Percentiles rank a stretch among this genome's conserved stretches.
These are phyloP conservation scores for Tetrapisispora pingtungensis DNA, from an alignment of 805 yeast species.

Conservation along the genomic window DNA sequence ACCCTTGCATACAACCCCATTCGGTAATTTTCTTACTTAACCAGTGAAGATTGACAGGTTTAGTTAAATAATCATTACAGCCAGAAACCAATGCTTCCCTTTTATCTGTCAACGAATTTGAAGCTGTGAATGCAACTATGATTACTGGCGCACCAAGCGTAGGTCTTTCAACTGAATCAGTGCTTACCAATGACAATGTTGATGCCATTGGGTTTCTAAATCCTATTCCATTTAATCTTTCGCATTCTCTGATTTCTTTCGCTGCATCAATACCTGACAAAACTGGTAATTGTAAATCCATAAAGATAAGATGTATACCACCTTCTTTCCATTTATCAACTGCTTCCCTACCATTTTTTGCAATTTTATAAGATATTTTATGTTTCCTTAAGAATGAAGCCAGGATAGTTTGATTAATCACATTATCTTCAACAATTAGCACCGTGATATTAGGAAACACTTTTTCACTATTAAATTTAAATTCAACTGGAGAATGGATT, in stretches of 20 bases:
- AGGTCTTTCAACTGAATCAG: neutral
- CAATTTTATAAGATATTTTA: constrained; percentile 73
- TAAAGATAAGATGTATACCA: constrained; percentile 85
- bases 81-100: constrained; percentile 93
- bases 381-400: constrained; percentile 82
- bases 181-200: constrained; percentile 7
- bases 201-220: constrained; percentile 8
- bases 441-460: constrained; percentile 86
- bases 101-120: constrained; percentile 74
- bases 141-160: constrained; percentile 75
- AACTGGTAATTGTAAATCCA: constrained; percentile 96
- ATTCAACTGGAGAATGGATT: neutral
- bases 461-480: constrained; percentile 32
- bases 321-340: constrained; percentile 90
- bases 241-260: constrained; percentile 78
- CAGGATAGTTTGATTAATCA: constrained; percentile 84
- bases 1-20: constrained; percentile 99
- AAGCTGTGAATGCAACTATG: constrained; percentile 93
- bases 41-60: constrained; percentile 94
- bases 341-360: constrained; percentile 92
- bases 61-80: constrained; percentile 91
- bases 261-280: constrained; percentile 95
- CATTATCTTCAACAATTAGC: constrained; percentile 90
- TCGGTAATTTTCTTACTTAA: constrained; percentile 85
- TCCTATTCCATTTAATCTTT: constrained; percentile 71